Base-by-base conservation (phyloP, 345 rosid genomes). In the Lepidium africanum region DNA sequence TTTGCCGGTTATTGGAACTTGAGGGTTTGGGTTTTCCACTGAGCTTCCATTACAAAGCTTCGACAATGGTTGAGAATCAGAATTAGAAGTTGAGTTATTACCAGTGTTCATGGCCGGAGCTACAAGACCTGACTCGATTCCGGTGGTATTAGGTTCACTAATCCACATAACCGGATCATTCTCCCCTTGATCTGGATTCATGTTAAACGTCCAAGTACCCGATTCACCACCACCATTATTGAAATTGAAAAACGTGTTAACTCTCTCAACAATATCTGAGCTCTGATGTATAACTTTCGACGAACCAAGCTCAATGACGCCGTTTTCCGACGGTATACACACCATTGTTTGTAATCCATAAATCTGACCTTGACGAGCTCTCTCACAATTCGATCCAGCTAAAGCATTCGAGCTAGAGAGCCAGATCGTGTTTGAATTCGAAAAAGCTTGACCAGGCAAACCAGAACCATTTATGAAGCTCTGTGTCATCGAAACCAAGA, bases 291-390 rank as follows among this genome's bases (percentile, higher is more conserved):
- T 86, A 77, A 82, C 0, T 72, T 93, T 97, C 8, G 85, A 83
- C 2, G 98, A 88, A 8, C 97, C 98, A 65, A 93, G 70, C 73
- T 93, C 98, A 27, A 93, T 91, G 11, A 93, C 98, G 9, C 98
- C 97, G 69, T 84, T 85, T 0, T 78, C 80, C 36, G 81, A 71
- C n/a, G 98, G 91, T 53, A 93, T 76, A 50, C 96, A 93, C 16
- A 88, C 97, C 60, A 93, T 49, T 13, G 96, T 90, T 72, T 84
- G 85, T 49, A 90, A 77, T 56, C 98, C 98, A 42, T 83, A 88
- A 15, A 83, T 56, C 49, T 89, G 83, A 10, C 86, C 98, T 54
- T 90, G 96, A 58, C 80, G 75, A 7, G 89, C 89, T 62, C 97
- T 76, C 16, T 85, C 94, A 75, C 97, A 93, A 7, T 64, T 59